These are phyloP conservation scores for Medicago ruthenica DNA, from an alignment of 306 rosid species.

Conservation along the genomic window DNA sequence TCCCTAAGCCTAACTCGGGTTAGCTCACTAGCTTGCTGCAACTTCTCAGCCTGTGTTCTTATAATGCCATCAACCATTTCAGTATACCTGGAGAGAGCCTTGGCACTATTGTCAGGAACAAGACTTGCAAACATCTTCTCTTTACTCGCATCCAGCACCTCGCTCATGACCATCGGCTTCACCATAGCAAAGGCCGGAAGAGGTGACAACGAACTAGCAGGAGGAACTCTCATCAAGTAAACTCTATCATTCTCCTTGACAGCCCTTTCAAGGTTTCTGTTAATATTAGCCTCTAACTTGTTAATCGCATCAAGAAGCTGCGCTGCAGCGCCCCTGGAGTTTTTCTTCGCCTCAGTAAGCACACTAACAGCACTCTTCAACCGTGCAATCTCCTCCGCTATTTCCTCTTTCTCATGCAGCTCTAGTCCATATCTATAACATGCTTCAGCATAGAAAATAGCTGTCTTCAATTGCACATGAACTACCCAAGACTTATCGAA, in stretches of 20 bases:
- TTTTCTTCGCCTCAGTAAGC: constrained; percentile 72
- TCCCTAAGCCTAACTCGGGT: constrained; percentile 97
- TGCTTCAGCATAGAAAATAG: constrained; percentile 85
- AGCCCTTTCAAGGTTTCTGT: constrained; percentile 91
- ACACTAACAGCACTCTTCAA: constrained; percentile 70
- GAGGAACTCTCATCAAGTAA: constrained; percentile 96
- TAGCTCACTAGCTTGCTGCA: constrained; percentile 95
- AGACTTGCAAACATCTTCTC: constrained; percentile 94
- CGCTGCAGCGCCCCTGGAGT: constrained; percentile 77
- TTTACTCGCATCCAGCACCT: constrained; percentile 92
- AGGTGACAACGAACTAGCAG: constrained; percentile 68
- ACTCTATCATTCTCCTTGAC: constrained; percentile 96
- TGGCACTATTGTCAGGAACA: constrained; percentile 92
- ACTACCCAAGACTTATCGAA: constrained; percentile 88
- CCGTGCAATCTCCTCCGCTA: constrained; percentile 93
- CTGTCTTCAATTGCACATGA: constrained; percentile 89
- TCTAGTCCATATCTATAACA: constrained; percentile 84
- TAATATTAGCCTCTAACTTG: constrained; percentile 81
- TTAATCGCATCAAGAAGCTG: constrained; percentile 85
- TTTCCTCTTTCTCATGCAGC: constrained; percentile 92
- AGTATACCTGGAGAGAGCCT: constrained; percentile 95
- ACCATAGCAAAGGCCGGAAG: constrained; percentile 90
- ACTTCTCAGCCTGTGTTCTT: constrained; percentile 91
- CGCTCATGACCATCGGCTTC: constrained; percentile 86
- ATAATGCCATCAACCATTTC: constrained; percentile 94